Percentiles rank a stretch among this genome's conserved stretches.
phyloP scores from a whole-genome alignment of 805 yeast genomes.

The Wickerhamomyces silvicola region DNA sequence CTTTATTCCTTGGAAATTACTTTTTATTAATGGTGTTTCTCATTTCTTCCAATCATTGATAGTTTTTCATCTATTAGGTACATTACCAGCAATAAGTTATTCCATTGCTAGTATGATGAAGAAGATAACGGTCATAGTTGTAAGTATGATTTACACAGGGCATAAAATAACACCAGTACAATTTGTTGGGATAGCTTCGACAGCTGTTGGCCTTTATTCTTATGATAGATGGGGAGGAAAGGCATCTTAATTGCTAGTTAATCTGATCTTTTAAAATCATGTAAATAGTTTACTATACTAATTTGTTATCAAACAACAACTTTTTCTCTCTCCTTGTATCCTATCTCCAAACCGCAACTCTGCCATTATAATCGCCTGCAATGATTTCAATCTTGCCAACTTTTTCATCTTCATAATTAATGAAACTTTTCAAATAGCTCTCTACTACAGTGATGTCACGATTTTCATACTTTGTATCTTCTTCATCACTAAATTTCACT shows the following conservation, averaged over 20 bases:
- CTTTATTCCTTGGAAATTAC: slow-evolving; percentile 38
- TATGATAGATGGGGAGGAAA: slow-evolving; percentile 53
- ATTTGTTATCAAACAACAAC: neutral
- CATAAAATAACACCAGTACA: slow-evolving; percentile 40
- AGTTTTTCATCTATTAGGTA: slow-evolving; percentile 75
- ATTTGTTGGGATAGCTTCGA: slow-evolving; percentile 41
- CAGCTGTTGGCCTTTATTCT: slow-evolving; percentile 50
- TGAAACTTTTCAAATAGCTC: slow-evolving; percentile 25
- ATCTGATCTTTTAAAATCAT: neutral
- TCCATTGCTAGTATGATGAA: slow-evolving; percentile 85
- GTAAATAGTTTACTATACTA: neutral
- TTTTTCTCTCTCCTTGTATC: neutral
- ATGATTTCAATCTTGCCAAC: slow-evolving; percentile 37
- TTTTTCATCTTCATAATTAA: slow-evolving; percentile 29
- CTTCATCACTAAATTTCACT: slow-evolving; percentile 19
- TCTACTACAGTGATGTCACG: slow-evolving; percentile 26
- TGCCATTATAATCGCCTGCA: slow-evolving; percentile 50
- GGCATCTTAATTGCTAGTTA: neutral
- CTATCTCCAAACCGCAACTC: slow-evolving; percentile 41
- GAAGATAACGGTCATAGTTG: slow-evolving; percentile 75
- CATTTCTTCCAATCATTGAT: slow-evolving; percentile 77
- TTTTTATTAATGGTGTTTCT: slow-evolving; percentile 62
- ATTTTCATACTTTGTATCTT: slow-evolving; percentile 6
- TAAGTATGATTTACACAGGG: slow-evolving; percentile 64
- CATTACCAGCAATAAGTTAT: slow-evolving; percentile 77